phyloP scores from a whole-genome alignment of 345 rosid genomes.

The Gossypium anomalum region DNA sequence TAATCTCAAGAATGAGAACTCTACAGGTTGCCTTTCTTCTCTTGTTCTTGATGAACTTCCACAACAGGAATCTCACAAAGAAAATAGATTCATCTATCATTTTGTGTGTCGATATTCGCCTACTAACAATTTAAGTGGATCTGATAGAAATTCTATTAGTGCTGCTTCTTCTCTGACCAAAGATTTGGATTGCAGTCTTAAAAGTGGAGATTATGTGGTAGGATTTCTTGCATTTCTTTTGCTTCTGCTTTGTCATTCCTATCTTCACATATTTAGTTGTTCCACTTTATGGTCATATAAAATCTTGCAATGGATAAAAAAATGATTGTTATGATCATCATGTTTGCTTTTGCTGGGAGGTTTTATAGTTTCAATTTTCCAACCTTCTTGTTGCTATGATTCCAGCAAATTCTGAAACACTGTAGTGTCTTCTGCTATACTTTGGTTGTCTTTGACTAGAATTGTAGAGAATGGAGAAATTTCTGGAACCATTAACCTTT shows the following conservation, averaged over 20 bases:
- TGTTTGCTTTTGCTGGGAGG: not conserved
- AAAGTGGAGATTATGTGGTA: conserved; percentile 93
- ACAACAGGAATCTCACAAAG: conserved; percentile 42
- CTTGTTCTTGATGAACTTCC: conserved; percentile 68
- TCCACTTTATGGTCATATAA: not conserved
- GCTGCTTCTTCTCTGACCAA: conserved; percentile 30
- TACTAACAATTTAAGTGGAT: conserved; percentile 24
- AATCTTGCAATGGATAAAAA: not conserved
- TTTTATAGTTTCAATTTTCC: not conserved
- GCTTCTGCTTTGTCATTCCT: conserved; percentile 6
- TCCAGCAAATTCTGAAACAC: not conserved
- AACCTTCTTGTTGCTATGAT: conserved; percentile 5
- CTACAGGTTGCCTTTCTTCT: conserved; percentile 53
- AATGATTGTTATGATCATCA: not conserved
- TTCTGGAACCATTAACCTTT: not conserved
- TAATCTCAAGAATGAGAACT: conserved; percentile 34
- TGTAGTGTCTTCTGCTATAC: not conserved
- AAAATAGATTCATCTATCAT: conserved; percentile 58
- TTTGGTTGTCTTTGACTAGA: not conserved
- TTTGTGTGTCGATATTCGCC: conserved; percentile 53
- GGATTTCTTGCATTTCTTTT: conserved; percentile 4
- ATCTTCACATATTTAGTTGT: not conserved
- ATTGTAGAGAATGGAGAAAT: not conserved
- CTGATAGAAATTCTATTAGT: conserved; percentile 31
- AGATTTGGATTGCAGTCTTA: conserved; percentile 57